Evolutionary conservation across 2,329 filamentous ascomycete genomes (phyloP).

Genomic region (Proliferodiscus dingleyae): DNA sequence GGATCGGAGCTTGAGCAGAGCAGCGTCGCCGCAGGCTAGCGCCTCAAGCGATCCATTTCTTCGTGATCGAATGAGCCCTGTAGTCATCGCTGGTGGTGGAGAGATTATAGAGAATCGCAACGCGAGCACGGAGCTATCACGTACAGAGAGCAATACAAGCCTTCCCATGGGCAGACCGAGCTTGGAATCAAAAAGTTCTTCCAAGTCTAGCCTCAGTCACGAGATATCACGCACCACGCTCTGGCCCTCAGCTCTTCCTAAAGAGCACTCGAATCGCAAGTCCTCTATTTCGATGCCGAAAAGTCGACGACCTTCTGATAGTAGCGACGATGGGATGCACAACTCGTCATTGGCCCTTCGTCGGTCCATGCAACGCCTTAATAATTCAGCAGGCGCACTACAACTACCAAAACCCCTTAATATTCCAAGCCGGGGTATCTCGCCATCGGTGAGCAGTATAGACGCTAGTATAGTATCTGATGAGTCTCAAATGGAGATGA

Average conservation of each 20-base stretch:
- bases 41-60: conserved; percentile 52
- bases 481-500: conserved; percentile 43
- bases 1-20: conserved; percentile 31
- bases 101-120: conserved; percentile 58
- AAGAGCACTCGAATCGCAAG: conserved; percentile 22
- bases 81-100: conserved; percentile 58
- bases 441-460: conserved; percentile 50
- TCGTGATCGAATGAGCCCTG: conserved; percentile 57
- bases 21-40: conserved; percentile 48
- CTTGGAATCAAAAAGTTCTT: conserved; percentile 38
- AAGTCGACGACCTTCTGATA: conserved; percentile 42
- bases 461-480: conserved; percentile 55
- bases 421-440: conserved; percentile 35
- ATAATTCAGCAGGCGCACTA: conserved; percentile 40
- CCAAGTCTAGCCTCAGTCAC: conserved; percentile 20
- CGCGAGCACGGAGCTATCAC: conserved; percentile 42
- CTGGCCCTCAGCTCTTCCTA: conserved; percentile 51
- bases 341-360: conserved; percentile 51
- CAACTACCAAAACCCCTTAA: conserved; percentile 51
- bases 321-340: conserved; percentile 51
- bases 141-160: conserved; percentile 48
- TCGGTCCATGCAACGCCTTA: conserved; percentile 50
- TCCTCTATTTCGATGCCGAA: conserved; percentile 15
- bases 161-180: conserved; percentile 38
- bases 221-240: conserved; percentile 42